A percentile compares a stretch with the other conserved stretches of the same genome.
Evolutionary conservation across 192 early-diverging fungal species (phyloP).

Genomic region (Umbelopsis sp.): DNA sequence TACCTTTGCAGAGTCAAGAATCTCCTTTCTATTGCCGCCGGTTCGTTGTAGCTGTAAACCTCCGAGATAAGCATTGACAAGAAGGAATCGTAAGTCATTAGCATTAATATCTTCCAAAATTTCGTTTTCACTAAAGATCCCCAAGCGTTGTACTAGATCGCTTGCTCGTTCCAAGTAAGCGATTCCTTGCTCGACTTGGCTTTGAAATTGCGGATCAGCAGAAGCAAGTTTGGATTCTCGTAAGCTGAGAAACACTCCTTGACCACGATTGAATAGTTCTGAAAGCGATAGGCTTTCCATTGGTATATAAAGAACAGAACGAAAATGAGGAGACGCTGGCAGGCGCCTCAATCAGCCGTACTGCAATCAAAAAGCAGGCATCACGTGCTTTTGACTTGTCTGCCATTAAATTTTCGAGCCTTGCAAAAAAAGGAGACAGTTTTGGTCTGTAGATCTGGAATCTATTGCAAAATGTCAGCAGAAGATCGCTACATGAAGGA

Average conservation of each 20-base stretch:
- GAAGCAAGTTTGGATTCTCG: slow-evolving; percentile 48
- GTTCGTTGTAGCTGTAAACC: slow-evolving; percentile 50
- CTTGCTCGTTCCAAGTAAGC: slow-evolving; percentile 45
- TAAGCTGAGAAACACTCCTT: slow-evolving; percentile 26
- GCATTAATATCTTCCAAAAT: slow-evolving; percentile 86
- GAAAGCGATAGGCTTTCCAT: slow-evolving; percentile 36
- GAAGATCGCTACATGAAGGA: neutral
- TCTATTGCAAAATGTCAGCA: neutral
- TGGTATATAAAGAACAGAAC: neutral
- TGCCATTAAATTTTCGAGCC: neutral
- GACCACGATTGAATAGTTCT: slow-evolving; percentile 29
- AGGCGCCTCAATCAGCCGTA: neutral
- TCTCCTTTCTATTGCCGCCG: slow-evolving; percentile 39
- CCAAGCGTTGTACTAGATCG: slow-evolving; percentile 56
- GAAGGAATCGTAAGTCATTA: slow-evolving; percentile 69
- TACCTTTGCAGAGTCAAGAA: slow-evolving; percentile 57
- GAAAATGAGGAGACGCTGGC: neutral
- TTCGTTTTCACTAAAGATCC: slow-evolving; percentile 88
- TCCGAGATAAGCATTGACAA: slow-evolving; percentile 61
- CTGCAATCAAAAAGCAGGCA: neutral
- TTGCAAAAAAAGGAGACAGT: neutral
- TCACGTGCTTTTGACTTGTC: neutral
- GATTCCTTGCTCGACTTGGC: slow-evolving; percentile 52
- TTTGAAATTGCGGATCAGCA: slow-evolving; percentile 47
- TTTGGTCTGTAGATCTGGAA: neutral